Percentiles rank a stretch among this genome's conserved stretches.
These are phyloP conservation scores for Ophiosphaerella narmari DNA, from an alignment of 2,329 filamentous ascomycete genomes.

Conservation along the genomic window DNA sequence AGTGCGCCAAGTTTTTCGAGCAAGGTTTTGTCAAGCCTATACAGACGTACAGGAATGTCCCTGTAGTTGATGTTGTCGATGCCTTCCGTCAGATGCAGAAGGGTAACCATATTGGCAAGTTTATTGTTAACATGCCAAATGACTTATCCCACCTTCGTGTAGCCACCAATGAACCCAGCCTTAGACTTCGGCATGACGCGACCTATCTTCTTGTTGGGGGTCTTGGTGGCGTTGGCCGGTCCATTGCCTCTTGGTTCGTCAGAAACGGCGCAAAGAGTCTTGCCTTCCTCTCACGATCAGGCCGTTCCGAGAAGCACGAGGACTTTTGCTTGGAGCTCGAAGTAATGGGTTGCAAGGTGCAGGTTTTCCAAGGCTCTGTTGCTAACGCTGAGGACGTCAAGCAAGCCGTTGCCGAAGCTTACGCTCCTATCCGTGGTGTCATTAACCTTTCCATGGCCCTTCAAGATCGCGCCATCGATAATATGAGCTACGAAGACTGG, in stretches of 20 bases:
- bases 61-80: constrained; percentile 3
- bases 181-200: neutral
- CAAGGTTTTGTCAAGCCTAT: constrained; percentile 10
- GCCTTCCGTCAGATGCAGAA: neutral
- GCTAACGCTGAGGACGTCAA: constrained; percentile 10
- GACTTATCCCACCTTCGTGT: constrained; percentile 39
- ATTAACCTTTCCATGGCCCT: constrained; percentile 15
- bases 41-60: constrained; percentile 19
- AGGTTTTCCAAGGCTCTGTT: constrained; percentile 7
- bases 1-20: neutral
- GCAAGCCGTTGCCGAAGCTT: constrained; percentile 1
- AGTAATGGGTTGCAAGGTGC: constrained; percentile 11
- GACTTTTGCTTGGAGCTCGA: constrained; percentile 1
- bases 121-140: neutral
- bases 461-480: constrained; percentile 12
- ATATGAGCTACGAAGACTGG: constrained; percentile 19
- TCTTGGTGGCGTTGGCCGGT: constrained; percentile 24
- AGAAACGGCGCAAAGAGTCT: constrained; percentile 19
- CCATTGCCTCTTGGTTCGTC: constrained; percentile 22
- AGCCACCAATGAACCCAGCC: constrained; percentile 34
- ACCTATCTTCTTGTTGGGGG: constrained; percentile 28
- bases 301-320: no score
- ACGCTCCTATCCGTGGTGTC: neutral
- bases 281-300: constrained; percentile 17
- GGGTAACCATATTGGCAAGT: neutral